Evolutionary conservation across 2,329 filamentous ascomycete genomes (phyloP), one percentile per base, ranked within the genome.

Genomic region (Zelopaecilomyces penicillatus): DNA sequence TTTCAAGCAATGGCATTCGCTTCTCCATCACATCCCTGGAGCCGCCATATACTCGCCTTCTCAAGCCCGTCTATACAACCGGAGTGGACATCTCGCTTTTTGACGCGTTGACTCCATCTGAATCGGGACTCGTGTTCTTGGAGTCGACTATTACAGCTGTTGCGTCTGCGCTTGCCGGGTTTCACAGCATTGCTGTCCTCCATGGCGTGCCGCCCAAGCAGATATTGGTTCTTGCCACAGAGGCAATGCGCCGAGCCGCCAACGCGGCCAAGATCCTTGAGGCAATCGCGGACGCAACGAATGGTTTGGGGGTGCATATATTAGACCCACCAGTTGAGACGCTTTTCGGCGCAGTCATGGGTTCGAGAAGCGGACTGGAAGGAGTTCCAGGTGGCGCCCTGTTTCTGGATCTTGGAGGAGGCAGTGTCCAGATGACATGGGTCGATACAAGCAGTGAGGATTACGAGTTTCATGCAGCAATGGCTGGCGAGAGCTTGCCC

Each of bases 11-110:
- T 70, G 90, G 89, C 56, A 91, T 95, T 56, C 87, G 90, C 44
- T 95, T 95, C 71, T 91, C 87, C 37, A 87, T 95, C 57, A 87
- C 88, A 6, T 82, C 88, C 52, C 74, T 94, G n/a, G 76, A 81
- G 4, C 82, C 84, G 26, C 78, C 80, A 4, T 78, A 71, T 34
- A 74, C 85, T 27, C 83, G 89, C 27, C 78, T 89, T 27, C 74
- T 95, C 36, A 81, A 76, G 12, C 90, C 85, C 28, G 57, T 95
- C 45, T 94, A 87, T 65, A 80, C 85, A 55, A 80, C 88, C 55
- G 82, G 90, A 5, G 83, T 81, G 7, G 77, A 75, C 26, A 93
- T 96, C 46, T 95, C 89, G 2, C 75, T 96, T 8, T 95, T 93
- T 65, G 88, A 95, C 58, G 87, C 87, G 1, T 66, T 82, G 65